Evolutionary conservation across 176 grass and related monocot species (phyloP).

Genomic region (Oryza meyeriana): DNA sequence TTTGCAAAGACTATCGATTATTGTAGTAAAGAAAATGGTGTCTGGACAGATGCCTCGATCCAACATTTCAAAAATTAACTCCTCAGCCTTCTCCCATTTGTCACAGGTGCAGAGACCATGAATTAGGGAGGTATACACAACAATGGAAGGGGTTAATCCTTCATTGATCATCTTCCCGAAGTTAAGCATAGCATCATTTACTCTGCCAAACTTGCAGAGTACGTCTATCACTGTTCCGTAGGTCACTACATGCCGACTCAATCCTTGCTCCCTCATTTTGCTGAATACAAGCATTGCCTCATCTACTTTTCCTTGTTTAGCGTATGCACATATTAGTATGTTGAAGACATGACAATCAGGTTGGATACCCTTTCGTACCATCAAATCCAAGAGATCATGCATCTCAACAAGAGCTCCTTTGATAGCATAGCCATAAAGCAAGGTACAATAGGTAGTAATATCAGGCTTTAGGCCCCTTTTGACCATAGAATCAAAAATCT

Average conservation of each 20-base stretch:
- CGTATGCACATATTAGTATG: not conserved
- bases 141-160: not conserved
- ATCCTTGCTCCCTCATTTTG: not conserved
- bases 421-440: not conserved
- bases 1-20: not conserved
- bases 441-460: not conserved
- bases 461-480: not conserved
- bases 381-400: not conserved
- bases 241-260: not conserved
- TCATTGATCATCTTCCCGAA: slow-evolving; percentile 6
- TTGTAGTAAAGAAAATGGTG: not conserved
- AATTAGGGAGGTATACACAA: not conserved
- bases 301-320: not conserved
- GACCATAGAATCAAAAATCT: not conserved
- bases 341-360: not conserved
- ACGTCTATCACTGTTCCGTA: not conserved
- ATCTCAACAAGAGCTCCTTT: not conserved
- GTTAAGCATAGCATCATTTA: slow-evolving; percentile 16
- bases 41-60: not conserved
- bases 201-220: not conserved
- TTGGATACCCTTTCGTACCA: not conserved
- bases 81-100: slow-evolving; percentile 24
- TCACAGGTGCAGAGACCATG: not conserved
- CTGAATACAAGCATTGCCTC: not conserved
- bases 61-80: slow-evolving; percentile 37